Percentiles rank a stretch among this genome's conserved stretches.
These are phyloP conservation scores for Solanum piurae DNA, from an alignment of 257 asterid genomes.

Conservation along the genomic window DNA sequence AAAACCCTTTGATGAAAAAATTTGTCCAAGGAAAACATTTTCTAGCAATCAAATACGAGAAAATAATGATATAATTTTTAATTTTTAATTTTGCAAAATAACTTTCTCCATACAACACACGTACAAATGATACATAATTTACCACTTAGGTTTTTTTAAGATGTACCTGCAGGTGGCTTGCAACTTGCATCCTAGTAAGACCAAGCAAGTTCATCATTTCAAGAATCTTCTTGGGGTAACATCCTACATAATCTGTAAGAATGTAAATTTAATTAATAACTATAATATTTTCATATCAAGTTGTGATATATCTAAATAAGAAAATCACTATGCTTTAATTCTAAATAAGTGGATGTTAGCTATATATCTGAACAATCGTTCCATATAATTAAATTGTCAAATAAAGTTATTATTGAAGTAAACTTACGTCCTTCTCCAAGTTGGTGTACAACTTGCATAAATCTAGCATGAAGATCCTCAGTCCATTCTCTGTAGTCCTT, in stretches of 20 bases:
- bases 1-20: neutral
- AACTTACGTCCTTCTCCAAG: slow-evolving; percentile 28
- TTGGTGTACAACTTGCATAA: slow-evolving; percentile 4
- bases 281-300: neutral
- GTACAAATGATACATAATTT: neutral
- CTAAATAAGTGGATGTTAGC: neutral
- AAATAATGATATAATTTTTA: neutral
- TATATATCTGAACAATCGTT: neutral
- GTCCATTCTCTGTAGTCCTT: slow-evolving; percentile 9
- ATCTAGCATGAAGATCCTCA: slow-evolving; percentile 6
- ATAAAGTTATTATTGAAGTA: neutral
- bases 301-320: neutral
- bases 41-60: neutral
- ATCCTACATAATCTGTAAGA: neutral
- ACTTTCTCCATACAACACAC: neutral
- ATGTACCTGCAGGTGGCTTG: slow-evolving; percentile 26
- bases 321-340: neutral
- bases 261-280: neutral
- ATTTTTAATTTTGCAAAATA: neutral
- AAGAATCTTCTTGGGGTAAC: slow-evolving; percentile 18
- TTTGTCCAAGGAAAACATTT: neutral
- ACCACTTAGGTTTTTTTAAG: neutral
- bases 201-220: slow-evolving; percentile 16
- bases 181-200: slow-evolving; percentile 28
- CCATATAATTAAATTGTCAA: neutral